Evolutionary conservation across 371 early-diverging fungal genomes (phyloP).

Genomic region (Lichtheimia ornata): DNA sequence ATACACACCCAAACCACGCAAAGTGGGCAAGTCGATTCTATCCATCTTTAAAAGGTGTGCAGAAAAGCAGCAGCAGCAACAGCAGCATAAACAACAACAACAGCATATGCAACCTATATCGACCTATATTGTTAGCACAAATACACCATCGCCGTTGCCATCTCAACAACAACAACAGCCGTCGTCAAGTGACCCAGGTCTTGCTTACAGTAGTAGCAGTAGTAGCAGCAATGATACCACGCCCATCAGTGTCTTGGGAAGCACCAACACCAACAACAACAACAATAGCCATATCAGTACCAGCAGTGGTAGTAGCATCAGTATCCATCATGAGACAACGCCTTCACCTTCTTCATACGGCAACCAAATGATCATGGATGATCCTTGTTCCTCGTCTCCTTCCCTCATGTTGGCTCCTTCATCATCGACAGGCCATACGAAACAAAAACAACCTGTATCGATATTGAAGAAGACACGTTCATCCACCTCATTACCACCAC

Average conservation of each 20-base stretch:
- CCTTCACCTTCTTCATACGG: background rate
- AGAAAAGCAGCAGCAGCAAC: background rate
- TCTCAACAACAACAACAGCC: background rate
- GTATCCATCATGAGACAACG: too few relatives aligned
- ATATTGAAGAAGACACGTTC: constrained; percentile 11
- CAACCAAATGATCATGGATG: background rate
- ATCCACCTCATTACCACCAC: constrained; percentile 3
- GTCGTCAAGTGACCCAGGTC: background rate
- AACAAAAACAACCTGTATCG: constrained; percentile 2
- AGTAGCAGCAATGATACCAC: background rate
- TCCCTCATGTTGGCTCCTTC: background rate
- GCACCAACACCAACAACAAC: background rate
- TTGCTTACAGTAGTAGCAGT: background rate
- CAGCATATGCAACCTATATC: background rate
- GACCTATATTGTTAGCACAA: background rate
- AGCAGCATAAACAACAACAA: background rate
- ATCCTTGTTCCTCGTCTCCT: background rate
- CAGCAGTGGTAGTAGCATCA: background rate
- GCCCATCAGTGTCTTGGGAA: too few relatives aligned
- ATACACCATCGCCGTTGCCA: constrained; percentile 1
- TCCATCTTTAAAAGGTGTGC: constrained; percentile 12
- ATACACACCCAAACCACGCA: constrained; percentile 14
- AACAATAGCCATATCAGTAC: background rate
- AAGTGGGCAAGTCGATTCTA: constrained; percentile 8
- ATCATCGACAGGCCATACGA: background rate